Conservation (phyloP, 2,329 filamentous ascomycete genomes). For the Scleromitrula shiraiana region DNA sequence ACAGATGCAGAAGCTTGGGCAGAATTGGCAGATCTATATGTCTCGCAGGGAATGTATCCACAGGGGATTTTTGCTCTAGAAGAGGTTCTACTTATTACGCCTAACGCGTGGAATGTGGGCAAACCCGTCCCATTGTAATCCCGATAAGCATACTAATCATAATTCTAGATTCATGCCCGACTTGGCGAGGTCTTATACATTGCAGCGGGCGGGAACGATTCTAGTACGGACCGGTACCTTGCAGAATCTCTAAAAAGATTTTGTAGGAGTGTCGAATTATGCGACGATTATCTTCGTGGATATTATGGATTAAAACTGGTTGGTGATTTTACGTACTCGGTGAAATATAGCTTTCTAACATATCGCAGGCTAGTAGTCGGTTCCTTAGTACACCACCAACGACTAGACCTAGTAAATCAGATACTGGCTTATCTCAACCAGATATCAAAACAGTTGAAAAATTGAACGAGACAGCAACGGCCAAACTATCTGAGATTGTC, state of each 20-base stretch:
- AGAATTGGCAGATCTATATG: slow-evolving; percentile 82
- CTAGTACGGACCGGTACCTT: slow-evolving; percentile 43
- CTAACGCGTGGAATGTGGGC: slow-evolving; percentile 91
- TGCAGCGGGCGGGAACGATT: slow-evolving; percentile 42
- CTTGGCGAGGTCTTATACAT: slow-evolving; percentile 79
- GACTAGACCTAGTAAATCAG: slow-evolving; percentile 40
- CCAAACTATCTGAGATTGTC: slow-evolving; percentile 70
- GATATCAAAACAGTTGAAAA: slow-evolving; percentile 52
- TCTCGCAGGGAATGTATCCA: slow-evolving; percentile 65
- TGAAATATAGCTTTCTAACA: slow-evolving; percentile 13
- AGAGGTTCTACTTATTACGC: slow-evolving; percentile 77
- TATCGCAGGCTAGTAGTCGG: slow-evolving; percentile 26
- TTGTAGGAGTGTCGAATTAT: slow-evolving; percentile 85
- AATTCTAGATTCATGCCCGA: slow-evolving; percentile 67
- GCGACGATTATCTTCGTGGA: slow-evolving; percentile 83
- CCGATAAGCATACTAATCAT: slow-evolving; percentile 19
- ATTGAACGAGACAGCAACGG: slow-evolving; percentile 64
- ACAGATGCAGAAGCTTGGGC: slow-evolving; percentile 92
- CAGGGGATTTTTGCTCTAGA: slow-evolving; percentile 86
- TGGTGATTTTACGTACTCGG: slow-evolving; percentile 25
- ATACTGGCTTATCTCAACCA: slow-evolving; percentile 42
- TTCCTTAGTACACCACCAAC: slow-evolving; percentile 39
- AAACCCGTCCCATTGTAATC: not conserved
- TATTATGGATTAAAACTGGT: slow-evolving; percentile 87
- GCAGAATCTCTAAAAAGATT: slow-evolving; percentile 76